Conservation (phyloP, 345 rosid genomes). For the Salix caprea region DNA sequence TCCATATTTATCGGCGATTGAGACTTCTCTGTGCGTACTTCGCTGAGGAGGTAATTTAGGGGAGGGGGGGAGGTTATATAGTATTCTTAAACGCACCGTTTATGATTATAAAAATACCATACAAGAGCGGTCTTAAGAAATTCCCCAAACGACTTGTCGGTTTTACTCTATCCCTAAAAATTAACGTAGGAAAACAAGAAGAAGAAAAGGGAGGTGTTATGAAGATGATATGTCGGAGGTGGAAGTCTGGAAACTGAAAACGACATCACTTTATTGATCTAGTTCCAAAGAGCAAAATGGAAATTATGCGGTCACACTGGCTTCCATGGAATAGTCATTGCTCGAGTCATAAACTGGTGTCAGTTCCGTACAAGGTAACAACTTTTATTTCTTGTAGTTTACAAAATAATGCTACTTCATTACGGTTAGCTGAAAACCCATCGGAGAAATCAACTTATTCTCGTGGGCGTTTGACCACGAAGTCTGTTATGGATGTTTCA, state of each 20-base stretch:
- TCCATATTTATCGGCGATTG: slow-evolving; percentile 25
- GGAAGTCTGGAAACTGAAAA: no score
- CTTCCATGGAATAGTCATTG: slow-evolving; percentile 6
- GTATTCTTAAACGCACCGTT: no score
- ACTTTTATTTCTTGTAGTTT: not conserved
- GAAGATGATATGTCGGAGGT: no score
- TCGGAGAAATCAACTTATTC: not conserved
- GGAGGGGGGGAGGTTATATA: not conserved
- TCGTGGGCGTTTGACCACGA: slow-evolving; percentile 4
- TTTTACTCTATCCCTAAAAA: no score
- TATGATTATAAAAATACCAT: no score
- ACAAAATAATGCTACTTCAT: slow-evolving; percentile 2
- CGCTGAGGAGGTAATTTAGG: not conserved
- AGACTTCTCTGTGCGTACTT: not conserved
- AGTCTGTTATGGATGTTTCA: slow-evolving; percentile 19
- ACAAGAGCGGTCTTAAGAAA: no score
- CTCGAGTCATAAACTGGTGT: not conserved
- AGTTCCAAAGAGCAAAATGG: slow-evolving; percentile 10
- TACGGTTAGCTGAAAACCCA: slow-evolving; percentile 1
- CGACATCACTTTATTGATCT: no score
- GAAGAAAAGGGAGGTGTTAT: no score
- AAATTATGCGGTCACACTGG: slow-evolving; percentile 4
- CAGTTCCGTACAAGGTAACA: slow-evolving; percentile 3
- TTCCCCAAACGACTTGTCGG: no score
- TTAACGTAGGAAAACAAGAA: no score